Conservation (phyloP, 2,329 filamentous ascomycete species). For the Neofusicoccum parvum region DNA sequence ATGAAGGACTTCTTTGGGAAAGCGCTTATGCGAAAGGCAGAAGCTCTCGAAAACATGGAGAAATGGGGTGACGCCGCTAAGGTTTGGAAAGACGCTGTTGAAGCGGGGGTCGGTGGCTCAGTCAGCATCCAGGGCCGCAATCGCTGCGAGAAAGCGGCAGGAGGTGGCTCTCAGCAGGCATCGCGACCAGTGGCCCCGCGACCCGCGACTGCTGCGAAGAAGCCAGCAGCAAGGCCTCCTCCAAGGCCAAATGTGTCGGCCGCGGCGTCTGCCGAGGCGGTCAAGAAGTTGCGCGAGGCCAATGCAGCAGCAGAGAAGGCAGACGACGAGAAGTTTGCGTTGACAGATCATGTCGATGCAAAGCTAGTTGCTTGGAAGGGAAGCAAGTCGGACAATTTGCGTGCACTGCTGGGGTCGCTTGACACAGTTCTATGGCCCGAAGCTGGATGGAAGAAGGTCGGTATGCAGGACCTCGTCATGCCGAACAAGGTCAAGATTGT, state of each 20-base stretch:
- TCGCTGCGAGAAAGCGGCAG: slow-evolving; percentile 84
- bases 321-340: slow-evolving; percentile 89
- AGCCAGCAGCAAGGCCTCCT: slow-evolving; percentile 31
- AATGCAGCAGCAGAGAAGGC: slow-evolving; percentile 83
- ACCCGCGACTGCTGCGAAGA: slow-evolving; percentile 35
- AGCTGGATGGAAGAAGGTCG: slow-evolving; percentile 95
- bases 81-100: slow-evolving; percentile 81
- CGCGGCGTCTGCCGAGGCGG: slow-evolving; percentile 63
- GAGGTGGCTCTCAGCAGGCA: slow-evolving; percentile 50
- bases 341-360: slow-evolving; percentile 83
- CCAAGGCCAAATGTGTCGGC: slow-evolving; percentile 48
- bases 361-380: slow-evolving; percentile 79
- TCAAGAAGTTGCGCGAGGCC: slow-evolving; percentile 77
- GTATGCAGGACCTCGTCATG: slow-evolving; percentile 89
- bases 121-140: slow-evolving; percentile 83
- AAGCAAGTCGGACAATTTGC: slow-evolving; percentile 88
- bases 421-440: slow-evolving; percentile 89
- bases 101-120: slow-evolving; percentile 81
- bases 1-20: slow-evolving; percentile 96
- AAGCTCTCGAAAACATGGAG: slow-evolving; percentile 93
- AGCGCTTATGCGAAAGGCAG: slow-evolving; percentile 89
- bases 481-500: slow-evolving; percentile 94
- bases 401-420: slow-evolving; percentile 82
- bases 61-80: slow-evolving; percentile 82
- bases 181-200: slow-evolving; percentile 51